phyloP scores from a whole-genome alignment of 2,329 filamentous ascomycete species.

The Ploettnerulaceae sp. region DNA sequence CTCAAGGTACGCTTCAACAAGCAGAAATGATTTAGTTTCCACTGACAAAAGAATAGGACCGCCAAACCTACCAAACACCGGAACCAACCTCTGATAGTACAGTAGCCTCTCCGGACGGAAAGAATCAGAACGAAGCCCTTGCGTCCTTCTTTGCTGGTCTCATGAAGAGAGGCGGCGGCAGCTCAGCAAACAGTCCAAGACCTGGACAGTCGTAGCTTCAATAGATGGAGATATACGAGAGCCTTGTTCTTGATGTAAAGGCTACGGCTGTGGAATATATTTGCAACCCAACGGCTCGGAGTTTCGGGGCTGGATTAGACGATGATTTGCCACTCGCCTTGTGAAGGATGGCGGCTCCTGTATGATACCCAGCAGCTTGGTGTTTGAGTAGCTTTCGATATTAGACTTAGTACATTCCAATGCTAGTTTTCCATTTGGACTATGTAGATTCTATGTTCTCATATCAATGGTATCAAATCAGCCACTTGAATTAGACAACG shows the following conservation, averaged over 20 bases:
- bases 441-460: too few relatives aligned
- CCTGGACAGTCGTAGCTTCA: conserved; percentile 22
- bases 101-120: conserved; percentile 36
- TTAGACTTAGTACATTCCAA: too few relatives aligned
- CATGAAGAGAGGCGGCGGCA: conserved; percentile 45
- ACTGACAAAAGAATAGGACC: conserved; percentile 28
- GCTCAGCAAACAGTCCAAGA: conserved; percentile 30
- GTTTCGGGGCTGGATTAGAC: conserved; percentile 14
- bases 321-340: conserved; percentile 14
- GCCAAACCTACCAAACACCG: conserved; percentile 33
- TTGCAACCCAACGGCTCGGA: conserved; percentile 11
- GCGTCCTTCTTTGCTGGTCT: conserved; percentile 56
- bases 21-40: too few relatives aligned
- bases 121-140: conserved; percentile 54
- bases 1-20: conserved; percentile 63
- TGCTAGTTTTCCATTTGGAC: too few relatives aligned
- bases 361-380: conserved; percentile 22
- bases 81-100: conserved; percentile 30
- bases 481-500: too few relatives aligned
- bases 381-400: conserved; percentile 14
- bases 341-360: conserved; percentile 9
- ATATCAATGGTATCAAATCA: too few relatives aligned
- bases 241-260: conserved; percentile 2
- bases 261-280: conserved; percentile 5
- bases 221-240: not conserved